Evolutionary conservation across 225 moss, liverwort and hornwort species (phyloP).

Genomic region (Thuidium tamariscinum): DNA sequence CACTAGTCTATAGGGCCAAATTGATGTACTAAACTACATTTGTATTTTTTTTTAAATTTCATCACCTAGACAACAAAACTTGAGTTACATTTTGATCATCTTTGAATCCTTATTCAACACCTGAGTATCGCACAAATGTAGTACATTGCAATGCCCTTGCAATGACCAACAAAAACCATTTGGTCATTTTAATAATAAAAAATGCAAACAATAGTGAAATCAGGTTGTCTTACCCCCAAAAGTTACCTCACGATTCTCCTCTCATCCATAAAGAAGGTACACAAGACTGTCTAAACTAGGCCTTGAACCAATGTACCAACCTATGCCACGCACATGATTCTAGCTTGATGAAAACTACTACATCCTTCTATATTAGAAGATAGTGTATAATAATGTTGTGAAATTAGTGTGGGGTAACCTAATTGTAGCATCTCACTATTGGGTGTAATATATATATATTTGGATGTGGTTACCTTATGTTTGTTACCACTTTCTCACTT

Average conservation of each 20-base stretch:
- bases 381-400: no score
- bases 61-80: not conserved
- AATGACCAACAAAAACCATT: no score
- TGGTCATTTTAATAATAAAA: no score
- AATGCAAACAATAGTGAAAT: not conserved
- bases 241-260: not conserved
- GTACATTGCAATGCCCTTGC: not conserved
- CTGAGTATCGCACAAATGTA: rapidly evolving
- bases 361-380: not conserved
- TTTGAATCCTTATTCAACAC: not conserved
- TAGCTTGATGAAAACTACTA: not conserved
- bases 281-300: no score
- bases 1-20: not conserved
- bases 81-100: not conserved
- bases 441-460: no score
- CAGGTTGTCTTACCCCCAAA: rapidly evolving
- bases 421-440: no score
- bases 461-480: not conserved
- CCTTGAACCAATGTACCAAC: rapidly evolving
- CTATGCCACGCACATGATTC: not conserved
- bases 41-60: not conserved
- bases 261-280: no score
- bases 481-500: not conserved
- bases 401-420: not conserved
- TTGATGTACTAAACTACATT: no score